Evolutionary conservation across 2,329 filamentous ascomycete species (phyloP), one percentile per base, ranked within the genome.

Genomic region (Xylariaceae sp.): DNA sequence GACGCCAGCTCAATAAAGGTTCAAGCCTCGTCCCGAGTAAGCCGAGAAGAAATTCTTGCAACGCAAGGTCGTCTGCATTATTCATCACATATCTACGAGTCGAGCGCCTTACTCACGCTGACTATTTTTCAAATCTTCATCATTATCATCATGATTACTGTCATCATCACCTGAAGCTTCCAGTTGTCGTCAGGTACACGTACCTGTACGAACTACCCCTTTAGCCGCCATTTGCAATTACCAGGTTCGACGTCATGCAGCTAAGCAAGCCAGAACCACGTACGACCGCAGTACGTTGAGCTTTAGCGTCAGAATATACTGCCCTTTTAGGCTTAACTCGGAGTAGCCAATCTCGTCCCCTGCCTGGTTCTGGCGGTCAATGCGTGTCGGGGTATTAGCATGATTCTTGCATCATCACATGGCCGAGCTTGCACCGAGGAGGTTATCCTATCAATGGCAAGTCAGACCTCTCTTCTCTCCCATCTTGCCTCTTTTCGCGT

Each of bases 391-490:
- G 32, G 32, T 53, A 37, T 59, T 61, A 63, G 62, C 53, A 59
- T 61, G 52, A 66, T 64, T 65, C 61, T 67, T 68, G 63, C 64
- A 67, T 68, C 65, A 65, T 67, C 50, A 61, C 64, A 62, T 66
- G 68, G 61, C 68, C 68, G 68, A 70, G 63, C 66, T 70, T 69
- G 63, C 61, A 67, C 68, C 68, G 68, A 70, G n/a, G 60, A 58
- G 64, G 47, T 54, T 54, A 57, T 62, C 58, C 62, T 59, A 63
- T 62, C 61, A 59, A 37, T 44, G 54, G 47, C 56, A 50, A 53
- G 60, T 54, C 52, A 55, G 50, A 51, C 50, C 47, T 50, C 23
- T 42, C 40, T 54, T 50, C 52, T 55, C 56, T 48, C 50, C 32
- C 14, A 3, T 4, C 32, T 10, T 37, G 5, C 14, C 12, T 37